These are phyloP conservation scores for Fraxinus sp. DNA, from an alignment of 305 asterid genomes.

Conservation along the genomic window DNA sequence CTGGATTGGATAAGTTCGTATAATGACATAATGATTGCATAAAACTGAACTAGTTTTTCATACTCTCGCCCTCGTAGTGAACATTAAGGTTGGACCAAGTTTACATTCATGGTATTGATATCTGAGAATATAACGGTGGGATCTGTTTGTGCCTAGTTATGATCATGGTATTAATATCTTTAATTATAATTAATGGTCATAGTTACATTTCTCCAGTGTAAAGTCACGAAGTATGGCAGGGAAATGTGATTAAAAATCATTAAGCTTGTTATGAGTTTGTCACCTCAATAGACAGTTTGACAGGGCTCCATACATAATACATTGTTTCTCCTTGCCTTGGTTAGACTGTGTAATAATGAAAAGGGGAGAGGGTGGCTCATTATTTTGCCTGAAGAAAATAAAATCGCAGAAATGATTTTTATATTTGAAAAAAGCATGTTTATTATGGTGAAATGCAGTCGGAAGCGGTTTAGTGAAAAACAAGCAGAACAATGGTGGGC, in stretches of 20 bases:
- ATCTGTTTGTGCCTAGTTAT: not conserved
- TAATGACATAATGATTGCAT: not conserved
- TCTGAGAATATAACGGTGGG: not conserved
- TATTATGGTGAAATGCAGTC: constrained; percentile 37
- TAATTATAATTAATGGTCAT: not conserved
- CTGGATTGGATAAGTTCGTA: not conserved
- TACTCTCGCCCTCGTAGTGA: not conserved
- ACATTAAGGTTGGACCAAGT: not conserved
- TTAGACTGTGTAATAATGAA: not conserved
- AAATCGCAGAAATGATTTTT: not conserved
- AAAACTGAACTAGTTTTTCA: not conserved
- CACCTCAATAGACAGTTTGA: not conserved
- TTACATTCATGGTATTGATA: not conserved
- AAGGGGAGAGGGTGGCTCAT: not conserved
- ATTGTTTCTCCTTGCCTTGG: not conserved
- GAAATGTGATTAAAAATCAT: not conserved
- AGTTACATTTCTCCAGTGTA: not conserved
- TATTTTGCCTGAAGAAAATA: not conserved
- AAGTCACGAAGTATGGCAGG: not conserved
- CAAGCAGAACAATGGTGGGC: constrained; percentile 71
- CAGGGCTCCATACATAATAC: not conserved
- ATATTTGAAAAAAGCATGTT: not conserved
- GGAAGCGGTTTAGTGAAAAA: constrained; percentile 54
- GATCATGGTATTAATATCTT: not conserved
- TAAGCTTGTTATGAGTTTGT: not conserved